Base-by-base conservation (phyloP, 2,329 filamentous ascomycete genomes). In the Aspergillus novofumigatus region DNA sequence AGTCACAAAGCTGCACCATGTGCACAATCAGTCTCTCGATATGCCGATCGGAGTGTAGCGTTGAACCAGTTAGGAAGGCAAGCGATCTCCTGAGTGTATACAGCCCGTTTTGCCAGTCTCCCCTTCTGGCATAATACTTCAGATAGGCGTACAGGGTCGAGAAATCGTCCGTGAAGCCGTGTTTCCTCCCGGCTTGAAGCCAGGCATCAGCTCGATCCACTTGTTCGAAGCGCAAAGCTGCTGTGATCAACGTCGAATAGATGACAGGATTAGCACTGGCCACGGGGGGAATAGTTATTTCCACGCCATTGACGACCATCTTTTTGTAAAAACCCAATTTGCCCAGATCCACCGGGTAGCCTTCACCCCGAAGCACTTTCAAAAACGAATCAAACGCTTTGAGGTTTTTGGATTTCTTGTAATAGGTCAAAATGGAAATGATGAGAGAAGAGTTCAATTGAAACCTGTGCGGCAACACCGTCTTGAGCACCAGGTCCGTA, bases 311-410 rank as follows among this genome's bases (percentile, higher is more conserved):
- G 56, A 76, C 59, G 6, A 63, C 64, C 32, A 58, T 60, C n/a
- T 57, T 60, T 47, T 61, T 62, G 52, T 67, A 75, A 23, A 55
- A 59, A 8, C 63, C 61, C 17, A 68, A 55, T 4, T 59, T 61
- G 2, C 66, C 66, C 52, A 77, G 52, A 38, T 76, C 74, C 8
- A 72, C 65, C 8, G 70, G 66, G 47, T 71, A 74, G 2, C 67
- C 65, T 32, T 70, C 62, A 3, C 72, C 74, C 32, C 68, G 66
- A 10, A 77, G 59, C 66, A 72, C 72, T 45, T 69, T 62, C 32
- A 77, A 57, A 52, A 77, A 75, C 23, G 70, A 55, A 51, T 77
- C 74, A 44, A 77, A 77, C n/a, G 68, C 66, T 45, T 70, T 72
- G 3, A 77, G 65, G 47, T 77, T 73, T 54, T 73, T 75, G 1